Evolutionary conservation across 1,284 basidiomycete species (phyloP).

Genomic region (Apiotrichum sp.): DNA sequence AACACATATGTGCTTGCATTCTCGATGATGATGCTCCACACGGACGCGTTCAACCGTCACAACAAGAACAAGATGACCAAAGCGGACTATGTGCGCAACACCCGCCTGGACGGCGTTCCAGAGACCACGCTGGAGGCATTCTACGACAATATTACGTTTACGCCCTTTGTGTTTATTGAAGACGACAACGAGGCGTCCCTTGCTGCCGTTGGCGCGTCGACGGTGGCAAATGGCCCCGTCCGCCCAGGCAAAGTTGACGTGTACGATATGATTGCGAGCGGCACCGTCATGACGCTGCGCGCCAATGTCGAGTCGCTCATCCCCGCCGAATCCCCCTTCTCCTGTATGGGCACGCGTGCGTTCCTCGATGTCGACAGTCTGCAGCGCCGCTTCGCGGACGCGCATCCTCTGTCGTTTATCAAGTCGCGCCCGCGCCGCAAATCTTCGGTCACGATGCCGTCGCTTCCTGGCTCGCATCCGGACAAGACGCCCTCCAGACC

Average conservation of each 20-base stretch:
- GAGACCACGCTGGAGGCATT: slow-evolving; percentile 84
- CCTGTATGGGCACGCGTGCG: slow-evolving; percentile 64
- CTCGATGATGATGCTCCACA: slow-evolving; percentile 97
- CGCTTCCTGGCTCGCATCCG: background rate
- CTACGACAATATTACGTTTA: slow-evolving; percentile 93
- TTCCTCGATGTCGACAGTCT: slow-evolving; percentile 66
- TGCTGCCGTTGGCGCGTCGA: slow-evolving; percentile 5
- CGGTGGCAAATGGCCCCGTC: background rate
- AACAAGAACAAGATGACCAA: slow-evolving; percentile 98
- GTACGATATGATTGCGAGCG: slow-evolving; percentile 80
- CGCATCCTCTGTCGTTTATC: slow-evolving; percentile 58
- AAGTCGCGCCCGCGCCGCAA: slow-evolving; percentile 14
- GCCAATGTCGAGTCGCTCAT: slow-evolving; percentile 64
- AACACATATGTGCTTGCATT: slow-evolving; percentile 96
- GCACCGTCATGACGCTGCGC: slow-evolving; percentile 65
- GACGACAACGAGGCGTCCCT: slow-evolving; percentile 18
- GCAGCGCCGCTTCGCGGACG: slow-evolving; percentile 63
- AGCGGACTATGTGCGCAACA: slow-evolving; percentile 85
- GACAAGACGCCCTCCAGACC: background rate
- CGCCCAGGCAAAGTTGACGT: slow-evolving; percentile 67
- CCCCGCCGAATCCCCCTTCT: slow-evolving; percentile 65
- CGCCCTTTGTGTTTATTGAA: slow-evolving; percentile 83
- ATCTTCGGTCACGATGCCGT: slow-evolving; percentile 12
- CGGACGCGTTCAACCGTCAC: slow-evolving; percentile 94
- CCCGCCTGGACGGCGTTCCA: slow-evolving; percentile 74